Evolutionary conservation across 345 rosid species (phyloP).

Genomic region (Abelmoschus esculentus): DNA sequence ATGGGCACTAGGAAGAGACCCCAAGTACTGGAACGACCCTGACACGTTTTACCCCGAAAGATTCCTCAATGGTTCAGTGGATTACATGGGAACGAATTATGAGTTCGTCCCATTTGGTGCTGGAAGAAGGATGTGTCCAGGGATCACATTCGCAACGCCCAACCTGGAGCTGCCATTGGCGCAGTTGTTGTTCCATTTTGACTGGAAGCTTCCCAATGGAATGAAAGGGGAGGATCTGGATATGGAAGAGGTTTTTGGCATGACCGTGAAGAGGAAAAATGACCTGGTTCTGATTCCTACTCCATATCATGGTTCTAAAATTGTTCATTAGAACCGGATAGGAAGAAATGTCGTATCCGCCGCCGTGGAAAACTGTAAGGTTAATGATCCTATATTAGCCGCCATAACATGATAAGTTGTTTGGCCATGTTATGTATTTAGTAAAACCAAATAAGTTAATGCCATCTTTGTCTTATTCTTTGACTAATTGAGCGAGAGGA

Average conservation of each 20-base stretch:
- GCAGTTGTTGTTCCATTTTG: constrained; percentile 22
- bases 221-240: constrained; percentile 8
- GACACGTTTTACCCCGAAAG: constrained; percentile 28
- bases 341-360: background rate
- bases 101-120: constrained; percentile 17
- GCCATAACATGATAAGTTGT: no score
- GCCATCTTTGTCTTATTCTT: no score
- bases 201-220: constrained; percentile 19
- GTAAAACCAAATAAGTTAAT: no score
- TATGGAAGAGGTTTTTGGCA: constrained; percentile 13
- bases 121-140: constrained; percentile 31
- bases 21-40: constrained; percentile 15
- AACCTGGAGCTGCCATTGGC: constrained; percentile 16
- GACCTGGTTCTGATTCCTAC: constrained; percentile 11
- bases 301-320: background rate
- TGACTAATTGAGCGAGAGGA: no score
- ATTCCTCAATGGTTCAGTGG: constrained; percentile 5
- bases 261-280: constrained; percentile 8
- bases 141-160: constrained; percentile 13
- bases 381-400: background rate
- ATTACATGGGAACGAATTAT: constrained; percentile 13
- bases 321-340: background rate
- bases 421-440: no score
- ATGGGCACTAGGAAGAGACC: constrained; percentile 28
- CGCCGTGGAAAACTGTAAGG: background rate